These are phyloP conservation scores for Dacryopinax spathularia DNA, from an alignment of 768 basidiomycete species.

Conservation along the genomic window DNA sequence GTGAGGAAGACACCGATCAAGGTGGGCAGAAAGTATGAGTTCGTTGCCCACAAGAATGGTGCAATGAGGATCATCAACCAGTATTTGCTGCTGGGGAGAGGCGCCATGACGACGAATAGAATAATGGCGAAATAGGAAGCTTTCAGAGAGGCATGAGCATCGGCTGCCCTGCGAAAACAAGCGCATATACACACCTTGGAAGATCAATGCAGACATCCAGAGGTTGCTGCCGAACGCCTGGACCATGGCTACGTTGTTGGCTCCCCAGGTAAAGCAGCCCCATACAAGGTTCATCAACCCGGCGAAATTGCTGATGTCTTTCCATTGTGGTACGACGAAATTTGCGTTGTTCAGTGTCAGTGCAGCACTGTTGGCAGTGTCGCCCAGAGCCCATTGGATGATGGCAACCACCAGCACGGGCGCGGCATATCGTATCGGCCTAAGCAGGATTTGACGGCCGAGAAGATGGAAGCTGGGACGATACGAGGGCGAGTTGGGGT, in stretches of 20 bases:
- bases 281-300: background rate
- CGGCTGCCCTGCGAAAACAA: background rate
- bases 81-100: background rate
- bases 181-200: background rate
- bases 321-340: background rate
- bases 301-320: background rate
- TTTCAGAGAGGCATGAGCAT: background rate
- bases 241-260: background rate
- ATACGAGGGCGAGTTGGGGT: background rate
- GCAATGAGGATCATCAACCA: background rate
- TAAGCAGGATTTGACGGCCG: background rate
- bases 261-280: background rate
- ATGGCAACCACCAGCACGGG: background rate
- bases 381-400: background rate
- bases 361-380: background rate
- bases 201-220: background rate
- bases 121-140: background rate
- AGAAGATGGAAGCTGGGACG: background rate
- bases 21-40: background rate
- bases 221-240: slow-evolving; percentile 1
- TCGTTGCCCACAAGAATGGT: background rate
- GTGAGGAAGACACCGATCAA: slow-evolving; percentile 1
- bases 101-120: background rate
- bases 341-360: background rate
- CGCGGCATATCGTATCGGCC: background rate